Evolutionary conservation across 2,329 filamentous ascomycete genomes (phyloP).

Genomic region (Arthrobotrys musiformis): DNA sequence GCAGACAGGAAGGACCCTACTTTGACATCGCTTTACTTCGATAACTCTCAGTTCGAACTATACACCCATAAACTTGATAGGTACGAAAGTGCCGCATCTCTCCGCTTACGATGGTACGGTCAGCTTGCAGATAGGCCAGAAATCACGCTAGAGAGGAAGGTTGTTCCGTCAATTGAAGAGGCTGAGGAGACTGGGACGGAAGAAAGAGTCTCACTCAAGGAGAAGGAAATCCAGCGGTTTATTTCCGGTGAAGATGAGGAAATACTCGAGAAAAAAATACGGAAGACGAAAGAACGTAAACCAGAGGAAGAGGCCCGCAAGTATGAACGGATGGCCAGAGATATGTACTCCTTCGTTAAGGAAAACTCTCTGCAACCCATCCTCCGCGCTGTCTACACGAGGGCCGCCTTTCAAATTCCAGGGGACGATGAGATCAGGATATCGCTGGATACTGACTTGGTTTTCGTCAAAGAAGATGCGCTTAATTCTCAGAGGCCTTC

Average conservation of each 20-base stretch:
- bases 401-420: constrained; percentile 96
- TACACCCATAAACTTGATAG: constrained; percentile 87
- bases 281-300: constrained; percentile 82
- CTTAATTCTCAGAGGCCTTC: constrained; percentile 86
- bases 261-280: constrained; percentile 87
- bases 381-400: constrained; percentile 89
- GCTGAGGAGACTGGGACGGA: constrained; percentile 71
- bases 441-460: constrained; percentile 90
- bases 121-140: constrained; percentile 81
- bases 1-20: constrained; percentile 81
- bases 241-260: constrained; percentile 78
- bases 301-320: constrained; percentile 75
- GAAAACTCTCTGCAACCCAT: constrained; percentile 82
- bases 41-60: constrained; percentile 84
- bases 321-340: constrained; percentile 77
- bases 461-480: constrained; percentile 81
- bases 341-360: constrained; percentile 82
- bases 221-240: constrained; percentile 90
- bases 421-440: constrained; percentile 89
- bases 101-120: constrained; percentile 92
- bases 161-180: constrained; percentile 65
- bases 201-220: constrained; percentile 77
- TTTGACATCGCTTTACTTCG: constrained; percentile 95
- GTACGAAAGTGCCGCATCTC: constrained; percentile 78
- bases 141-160: constrained; percentile 89